A percentile compares a stretch with the other conserved stretches of the same genome.
These are phyloP conservation scores for Nakataea oryzae DNA, from an alignment of 2,329 filamentous ascomycete species.

Conservation along the genomic window DNA sequence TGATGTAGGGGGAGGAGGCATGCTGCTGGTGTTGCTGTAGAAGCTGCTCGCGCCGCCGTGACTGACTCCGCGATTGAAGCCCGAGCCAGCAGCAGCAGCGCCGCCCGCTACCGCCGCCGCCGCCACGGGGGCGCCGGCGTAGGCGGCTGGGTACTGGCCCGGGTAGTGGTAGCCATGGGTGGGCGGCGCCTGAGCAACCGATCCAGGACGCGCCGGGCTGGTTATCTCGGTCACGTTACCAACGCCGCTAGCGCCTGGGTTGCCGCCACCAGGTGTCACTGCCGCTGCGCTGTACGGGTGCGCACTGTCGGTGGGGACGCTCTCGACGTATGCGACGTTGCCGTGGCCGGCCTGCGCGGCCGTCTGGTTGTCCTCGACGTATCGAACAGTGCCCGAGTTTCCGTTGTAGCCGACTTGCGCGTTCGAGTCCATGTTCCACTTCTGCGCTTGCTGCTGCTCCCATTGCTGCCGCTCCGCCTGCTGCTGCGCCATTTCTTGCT, in stretches of 20 bases:
- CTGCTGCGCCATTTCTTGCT: constrained; percentile 2
- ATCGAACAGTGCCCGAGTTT: constrained; percentile 3
- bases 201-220: background rate
- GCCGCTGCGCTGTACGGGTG: background rate
- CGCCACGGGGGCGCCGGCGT: constrained; percentile 8
- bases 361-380: constrained; percentile 1
- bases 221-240: constrained; percentile 1
- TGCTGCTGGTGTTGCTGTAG: constrained; percentile 5
- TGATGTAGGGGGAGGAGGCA: background rate
- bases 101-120: constrained; percentile 5
- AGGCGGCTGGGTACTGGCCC: constrained; percentile 12
- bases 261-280: background rate
- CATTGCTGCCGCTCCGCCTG: background rate
- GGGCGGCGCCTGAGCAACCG: constrained; percentile 5
- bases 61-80: background rate
- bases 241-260: background rate
- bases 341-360: background rate
- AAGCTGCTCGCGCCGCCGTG: background rate
- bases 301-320: background rate
- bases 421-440: background rate
- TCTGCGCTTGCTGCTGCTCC: constrained; percentile 1
- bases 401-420: constrained; percentile 1
- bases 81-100: background rate
- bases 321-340: background rate
- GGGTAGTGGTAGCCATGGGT: constrained; percentile 10